phyloP scores from a whole-genome alignment of 2,329 filamentous ascomycete species.

The Endoconidiophora laricicola region DNA sequence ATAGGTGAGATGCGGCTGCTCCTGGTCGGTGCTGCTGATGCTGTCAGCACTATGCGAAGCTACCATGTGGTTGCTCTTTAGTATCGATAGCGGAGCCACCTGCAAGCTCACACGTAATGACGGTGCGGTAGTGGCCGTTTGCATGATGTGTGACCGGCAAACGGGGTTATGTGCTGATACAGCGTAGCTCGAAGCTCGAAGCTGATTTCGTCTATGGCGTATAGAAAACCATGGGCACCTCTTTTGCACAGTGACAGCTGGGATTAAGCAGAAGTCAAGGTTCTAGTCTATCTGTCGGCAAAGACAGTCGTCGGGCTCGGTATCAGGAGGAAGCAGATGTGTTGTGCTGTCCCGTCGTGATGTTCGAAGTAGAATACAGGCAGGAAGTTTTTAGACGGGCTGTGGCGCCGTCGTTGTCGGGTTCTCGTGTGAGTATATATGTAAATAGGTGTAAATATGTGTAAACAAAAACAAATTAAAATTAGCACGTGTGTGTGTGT shows the following conservation, averaged over 20 bases:
- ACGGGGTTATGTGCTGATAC: not conserved
- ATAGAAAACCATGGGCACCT: constrained; percentile 4
- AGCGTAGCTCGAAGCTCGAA: constrained; percentile 8
- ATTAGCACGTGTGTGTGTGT: no score
- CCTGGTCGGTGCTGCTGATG: not conserved
- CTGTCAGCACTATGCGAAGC: not conserved
- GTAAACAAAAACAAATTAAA: not conserved
- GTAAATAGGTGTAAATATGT: not conserved
- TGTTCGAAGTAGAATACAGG: not conserved
- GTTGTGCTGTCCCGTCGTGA: no score
- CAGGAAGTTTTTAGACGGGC: not conserved
- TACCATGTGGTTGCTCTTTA: constrained; percentile 22
- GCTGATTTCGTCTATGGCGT: constrained; percentile 3
- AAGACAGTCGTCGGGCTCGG: no score
- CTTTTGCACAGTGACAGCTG: not conserved
- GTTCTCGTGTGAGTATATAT: not conserved
- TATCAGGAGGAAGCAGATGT: no score
- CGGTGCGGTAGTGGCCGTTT: constrained; percentile 17
- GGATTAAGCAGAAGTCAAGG: not conserved
- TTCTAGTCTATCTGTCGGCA: not conserved
- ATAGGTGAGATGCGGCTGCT: not conserved
- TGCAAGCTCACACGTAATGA: constrained; percentile 40
- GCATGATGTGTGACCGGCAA: not conserved
- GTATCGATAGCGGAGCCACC: constrained; percentile 41
- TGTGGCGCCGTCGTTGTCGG: no score